A percentile compares a stretch with the other conserved stretches of the same genome.
These are phyloP conservation scores for Handroanthus guayacan DNA, from an alignment of 257 asterid species.

Conservation along the genomic window DNA sequence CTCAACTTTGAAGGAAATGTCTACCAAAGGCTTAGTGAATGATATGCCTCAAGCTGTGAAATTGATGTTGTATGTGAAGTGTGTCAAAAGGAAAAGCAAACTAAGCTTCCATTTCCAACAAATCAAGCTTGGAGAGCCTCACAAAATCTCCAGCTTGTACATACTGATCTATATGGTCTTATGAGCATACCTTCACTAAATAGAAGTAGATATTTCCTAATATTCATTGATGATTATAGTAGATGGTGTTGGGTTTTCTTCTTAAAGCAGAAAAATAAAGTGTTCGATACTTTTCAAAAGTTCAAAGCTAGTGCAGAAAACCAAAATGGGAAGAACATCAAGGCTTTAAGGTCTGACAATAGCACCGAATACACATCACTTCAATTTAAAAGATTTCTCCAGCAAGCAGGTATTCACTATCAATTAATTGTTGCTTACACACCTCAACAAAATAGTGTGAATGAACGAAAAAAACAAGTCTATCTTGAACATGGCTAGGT, in stretches of 20 bases:
- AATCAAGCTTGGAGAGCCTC: not conserved
- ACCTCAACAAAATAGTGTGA: not conserved
- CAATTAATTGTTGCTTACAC: not conserved
- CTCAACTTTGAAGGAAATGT: not conserved
- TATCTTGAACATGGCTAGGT: not conserved
- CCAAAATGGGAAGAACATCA: too few relatives aligned
- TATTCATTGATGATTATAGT: not conserved
- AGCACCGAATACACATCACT: not conserved
- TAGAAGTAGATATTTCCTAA: too few relatives aligned
- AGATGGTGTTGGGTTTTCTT: not conserved
- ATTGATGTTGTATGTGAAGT: not conserved
- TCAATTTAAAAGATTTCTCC: not conserved
- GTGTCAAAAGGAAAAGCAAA: not conserved
- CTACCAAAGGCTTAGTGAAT: not conserved
- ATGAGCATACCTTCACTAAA: too few relatives aligned
- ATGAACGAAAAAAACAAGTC: not conserved
- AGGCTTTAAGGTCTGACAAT: too few relatives aligned
- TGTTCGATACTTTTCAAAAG: not conserved
- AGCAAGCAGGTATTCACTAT: not conserved
- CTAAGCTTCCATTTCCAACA: not conserved
- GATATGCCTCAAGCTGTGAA: not conserved
- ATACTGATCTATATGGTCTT: not conserved
- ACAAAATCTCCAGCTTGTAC: not conserved
- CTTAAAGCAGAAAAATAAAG: not conserved
- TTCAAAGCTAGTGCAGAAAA: not conserved